Percentiles rank a stretch among this genome's conserved stretches.
These are phyloP conservation scores for Salix udensis DNA, from an alignment of 345 rosid genomes.

Conservation along the genomic window DNA sequence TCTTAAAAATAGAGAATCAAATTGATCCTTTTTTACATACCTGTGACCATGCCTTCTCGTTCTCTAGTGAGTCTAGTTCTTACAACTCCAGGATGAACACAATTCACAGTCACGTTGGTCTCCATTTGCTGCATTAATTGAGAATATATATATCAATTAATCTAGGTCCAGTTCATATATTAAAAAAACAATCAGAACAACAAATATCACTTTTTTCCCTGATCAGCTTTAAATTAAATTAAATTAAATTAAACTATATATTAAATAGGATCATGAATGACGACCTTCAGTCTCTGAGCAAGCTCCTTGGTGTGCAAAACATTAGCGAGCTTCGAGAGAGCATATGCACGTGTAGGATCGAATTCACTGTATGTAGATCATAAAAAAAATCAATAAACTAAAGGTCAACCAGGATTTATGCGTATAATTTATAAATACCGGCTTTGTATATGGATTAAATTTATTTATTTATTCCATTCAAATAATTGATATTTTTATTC, in stretches of 20 bases:
- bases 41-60: constrained; percentile 82
- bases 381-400: not conserved
- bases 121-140: constrained; percentile 55
- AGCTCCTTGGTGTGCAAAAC: constrained; percentile 95
- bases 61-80: constrained; percentile 88
- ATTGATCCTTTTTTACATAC: constrained; percentile 22
- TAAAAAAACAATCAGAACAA: constrained; percentile 12
- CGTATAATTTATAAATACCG: not conserved
- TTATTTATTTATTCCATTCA: not conserved
- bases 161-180: not conserved
- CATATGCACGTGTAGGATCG: constrained; percentile 96
- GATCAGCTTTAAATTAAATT: not conserved
- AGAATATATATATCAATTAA: not conserved
- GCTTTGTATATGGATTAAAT: not conserved
- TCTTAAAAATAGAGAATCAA: no score
- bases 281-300: constrained; percentile 69
- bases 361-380: constrained; percentile 46
- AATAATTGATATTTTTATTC: not conserved
- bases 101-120: constrained; percentile 79
- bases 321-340: constrained; percentile 97
- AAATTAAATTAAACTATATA: not conserved
- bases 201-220: constrained; percentile 26
- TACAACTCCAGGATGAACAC: constrained; percentile 94
- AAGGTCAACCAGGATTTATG: constrained; percentile 27
- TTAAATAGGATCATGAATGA: not conserved